A percentile compares a stretch with the other conserved stretches of the same genome.
phyloP scores from a whole-genome alignment of 1,284 basidiomycete genomes.

The Moniliophthora roreri region DNA sequence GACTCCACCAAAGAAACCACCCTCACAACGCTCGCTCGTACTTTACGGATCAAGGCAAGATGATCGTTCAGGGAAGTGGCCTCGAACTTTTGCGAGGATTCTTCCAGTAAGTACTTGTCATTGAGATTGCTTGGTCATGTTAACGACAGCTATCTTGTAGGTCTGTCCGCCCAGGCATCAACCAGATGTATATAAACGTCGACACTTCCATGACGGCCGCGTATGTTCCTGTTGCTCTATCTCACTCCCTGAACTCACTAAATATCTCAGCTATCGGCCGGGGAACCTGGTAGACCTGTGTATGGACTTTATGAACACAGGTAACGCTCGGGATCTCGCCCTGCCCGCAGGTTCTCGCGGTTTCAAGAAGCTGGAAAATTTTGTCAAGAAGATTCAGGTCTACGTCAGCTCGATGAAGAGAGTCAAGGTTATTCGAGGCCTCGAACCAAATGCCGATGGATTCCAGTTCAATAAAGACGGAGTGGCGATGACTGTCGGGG shows the following conservation, averaged over 20 bases:
- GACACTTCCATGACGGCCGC: conserved; percentile 45
- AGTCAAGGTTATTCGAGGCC: background rate
- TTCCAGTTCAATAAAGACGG: conserved; percentile 33
- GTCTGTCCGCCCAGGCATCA: conserved; percentile 41
- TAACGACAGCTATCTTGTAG: conserved; percentile 27
- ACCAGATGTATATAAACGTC: conserved; percentile 41
- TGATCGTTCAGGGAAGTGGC: conserved; percentile 27
- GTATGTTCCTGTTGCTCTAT: too few species aligned
- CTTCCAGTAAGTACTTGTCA: conserved; percentile 39
- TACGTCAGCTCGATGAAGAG: background rate
- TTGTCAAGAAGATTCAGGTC: background rate
- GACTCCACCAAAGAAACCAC: conserved; percentile 16
- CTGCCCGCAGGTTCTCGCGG: background rate
- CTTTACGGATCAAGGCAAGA: conserved; percentile 25
- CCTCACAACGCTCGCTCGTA: conserved; percentile 32
- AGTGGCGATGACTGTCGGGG: conserved; percentile 30
- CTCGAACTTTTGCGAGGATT: conserved; percentile 48
- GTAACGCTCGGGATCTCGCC: background rate
- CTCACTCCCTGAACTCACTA: too few species aligned
- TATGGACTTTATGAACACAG: background rate
- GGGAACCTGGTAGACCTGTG: background rate
- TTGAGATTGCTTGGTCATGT: background rate
- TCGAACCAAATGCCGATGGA: conserved; percentile 15
- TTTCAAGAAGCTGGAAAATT: background rate
- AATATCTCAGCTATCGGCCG: background rate